These are phyloP conservation scores for Ensete glaucum DNA, from an alignment of 176 grass and related monocot genomes.

Conservation along the genomic window DNA sequence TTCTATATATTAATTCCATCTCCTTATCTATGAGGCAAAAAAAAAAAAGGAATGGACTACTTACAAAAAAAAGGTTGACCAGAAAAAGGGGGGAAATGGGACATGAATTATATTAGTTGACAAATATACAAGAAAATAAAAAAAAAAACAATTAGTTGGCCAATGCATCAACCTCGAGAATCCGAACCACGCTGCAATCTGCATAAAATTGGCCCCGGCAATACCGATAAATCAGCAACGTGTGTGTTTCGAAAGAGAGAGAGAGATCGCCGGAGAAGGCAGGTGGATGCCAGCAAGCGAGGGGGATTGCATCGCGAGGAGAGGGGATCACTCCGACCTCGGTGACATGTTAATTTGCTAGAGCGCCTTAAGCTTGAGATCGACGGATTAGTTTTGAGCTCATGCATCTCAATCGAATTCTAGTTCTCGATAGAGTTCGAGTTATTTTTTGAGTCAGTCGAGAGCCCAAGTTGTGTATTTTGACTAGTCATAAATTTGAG, in stretches of 20 bases:
- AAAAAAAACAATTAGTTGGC: too few relatives aligned
- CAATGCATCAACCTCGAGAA: too few relatives aligned
- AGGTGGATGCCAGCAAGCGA: conserved; percentile 54
- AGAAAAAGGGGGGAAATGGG: background rate
- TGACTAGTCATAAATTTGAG: too few relatives aligned
- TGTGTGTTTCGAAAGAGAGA: conserved; percentile 33
- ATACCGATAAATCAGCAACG: background rate
- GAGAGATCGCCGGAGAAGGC: conserved; percentile 35
- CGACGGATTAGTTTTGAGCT: conserved; percentile 67
- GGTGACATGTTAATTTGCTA: conserved; percentile 98
- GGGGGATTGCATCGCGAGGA: conserved; percentile 61
- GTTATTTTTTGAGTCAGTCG: too few relatives aligned
- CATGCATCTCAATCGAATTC: conserved; percentile 27
- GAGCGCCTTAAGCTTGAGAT: conserved; percentile 77
- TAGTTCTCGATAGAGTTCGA: too few relatives aligned
- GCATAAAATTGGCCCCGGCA: background rate
- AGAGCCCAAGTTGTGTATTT: too few relatives aligned
- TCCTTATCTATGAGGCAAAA: background rate
- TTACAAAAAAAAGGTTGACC: background rate
- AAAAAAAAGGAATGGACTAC: background rate
- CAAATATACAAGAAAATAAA: background rate
- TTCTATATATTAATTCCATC: background rate
- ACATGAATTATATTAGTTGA: background rate
- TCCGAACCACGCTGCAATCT: background rate
- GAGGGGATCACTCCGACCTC: conserved; percentile 60